Evolutionary conservation across 2,329 filamentous ascomycete species (phyloP).

Genomic region (Paramyrothecium roridum): DNA sequence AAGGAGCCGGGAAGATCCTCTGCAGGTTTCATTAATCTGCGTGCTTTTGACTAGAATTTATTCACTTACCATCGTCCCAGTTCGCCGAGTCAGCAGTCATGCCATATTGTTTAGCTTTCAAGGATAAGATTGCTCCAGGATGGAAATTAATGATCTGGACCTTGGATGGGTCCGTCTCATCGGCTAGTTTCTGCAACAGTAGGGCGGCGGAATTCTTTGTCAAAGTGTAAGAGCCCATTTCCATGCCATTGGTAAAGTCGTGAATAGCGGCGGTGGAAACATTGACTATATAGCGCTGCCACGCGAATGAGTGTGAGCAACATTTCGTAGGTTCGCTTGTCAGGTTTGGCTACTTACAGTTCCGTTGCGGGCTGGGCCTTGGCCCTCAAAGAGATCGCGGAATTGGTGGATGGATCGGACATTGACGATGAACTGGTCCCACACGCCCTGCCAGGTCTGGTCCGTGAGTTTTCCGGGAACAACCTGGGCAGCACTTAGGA

Average conservation of each 20-base stretch:
- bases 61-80: too few species aligned
- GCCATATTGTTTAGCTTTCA: too few species aligned
- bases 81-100: too few species aligned
- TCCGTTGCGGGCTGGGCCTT: too few species aligned
- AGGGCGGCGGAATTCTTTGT: neutral
- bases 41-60: too few species aligned
- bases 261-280: too few species aligned
- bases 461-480: neutral
- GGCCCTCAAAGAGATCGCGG: too few species aligned
- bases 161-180: neutral
- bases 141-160: slow-evolving; percentile 3
- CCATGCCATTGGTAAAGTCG: too few species aligned
- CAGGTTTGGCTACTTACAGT: too few species aligned
- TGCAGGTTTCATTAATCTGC: neutral
- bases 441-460: neutral
- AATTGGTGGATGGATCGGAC: neutral
- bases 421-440: neutral
- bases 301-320: too few species aligned
- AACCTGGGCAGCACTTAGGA: neutral
- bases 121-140: neutral
- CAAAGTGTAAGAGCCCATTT: neutral
- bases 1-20: slow-evolving; percentile 30
- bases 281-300: too few species aligned
- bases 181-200: neutral
- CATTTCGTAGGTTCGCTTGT: too few species aligned